A percentile compares a stretch with the other conserved stretches of the same genome.
phyloP scores from a whole-genome alignment of 345 rosid species.

The Combretum micranthum region DNA sequence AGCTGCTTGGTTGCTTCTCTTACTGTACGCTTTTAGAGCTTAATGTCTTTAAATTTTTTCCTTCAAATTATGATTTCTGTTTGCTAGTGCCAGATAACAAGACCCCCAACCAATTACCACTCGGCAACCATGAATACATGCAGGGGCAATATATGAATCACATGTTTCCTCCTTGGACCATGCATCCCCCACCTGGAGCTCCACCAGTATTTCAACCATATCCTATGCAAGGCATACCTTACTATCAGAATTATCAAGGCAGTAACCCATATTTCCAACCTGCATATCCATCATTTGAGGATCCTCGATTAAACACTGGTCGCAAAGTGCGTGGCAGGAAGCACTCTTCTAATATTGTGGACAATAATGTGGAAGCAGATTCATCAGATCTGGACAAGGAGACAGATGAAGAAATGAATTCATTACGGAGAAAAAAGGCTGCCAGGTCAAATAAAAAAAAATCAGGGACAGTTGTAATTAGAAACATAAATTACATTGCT shows the following conservation, averaged over 20 bases:
- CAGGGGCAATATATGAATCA: conserved; percentile 72
- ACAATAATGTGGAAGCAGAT: conserved; percentile 34
- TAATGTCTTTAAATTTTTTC: conserved; percentile 1
- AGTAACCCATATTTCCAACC: conserved; percentile 54
- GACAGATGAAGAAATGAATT: conserved; percentile 25
- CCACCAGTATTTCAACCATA: conserved; percentile 77
- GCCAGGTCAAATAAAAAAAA: conserved; percentile 48
- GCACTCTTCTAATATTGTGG: conserved; percentile 59
- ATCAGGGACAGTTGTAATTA: conserved; percentile 71
- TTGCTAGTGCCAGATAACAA: conserved; percentile 44
- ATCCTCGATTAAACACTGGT: conserved; percentile 44
- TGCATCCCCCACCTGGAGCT: conserved; percentile 83
- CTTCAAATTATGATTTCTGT: not conserved
- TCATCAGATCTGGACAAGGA: conserved; percentile 40
- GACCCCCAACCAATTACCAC: conserved; percentile 36
- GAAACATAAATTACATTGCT: conserved; percentile 77
- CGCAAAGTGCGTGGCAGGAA: conserved; percentile 48
- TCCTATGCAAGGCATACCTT: conserved; percentile 79
- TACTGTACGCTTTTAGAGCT: not conserved
- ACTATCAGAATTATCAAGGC: conserved; percentile 62
- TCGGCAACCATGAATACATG: conserved; percentile 47
- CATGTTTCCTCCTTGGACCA: conserved; percentile 79
- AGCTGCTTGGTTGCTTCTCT: not conserved
- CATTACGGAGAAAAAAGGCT: conserved; percentile 27
- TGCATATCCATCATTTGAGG: conserved; percentile 60